phyloP scores from a whole-genome alignment of 768 basidiomycete genomes.

The Phanerochaete carnosa region DNA sequence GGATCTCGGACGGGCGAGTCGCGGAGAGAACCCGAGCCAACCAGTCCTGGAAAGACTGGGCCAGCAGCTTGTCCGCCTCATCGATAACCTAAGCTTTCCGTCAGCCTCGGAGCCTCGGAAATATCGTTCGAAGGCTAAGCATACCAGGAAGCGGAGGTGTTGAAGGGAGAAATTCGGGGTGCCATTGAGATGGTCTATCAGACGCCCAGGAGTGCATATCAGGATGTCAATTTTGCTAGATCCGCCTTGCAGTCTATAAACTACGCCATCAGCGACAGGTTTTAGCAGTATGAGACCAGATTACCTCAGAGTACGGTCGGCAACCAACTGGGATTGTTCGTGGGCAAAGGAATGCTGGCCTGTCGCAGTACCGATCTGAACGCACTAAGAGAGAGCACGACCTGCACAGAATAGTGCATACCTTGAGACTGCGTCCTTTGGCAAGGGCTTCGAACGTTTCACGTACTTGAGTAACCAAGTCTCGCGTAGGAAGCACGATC shows the following conservation, averaged over 20 bases:
- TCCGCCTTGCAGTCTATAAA: constrained; percentile 68
- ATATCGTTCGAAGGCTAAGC: constrained; percentile 18
- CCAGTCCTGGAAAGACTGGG: constrained; percentile 97
- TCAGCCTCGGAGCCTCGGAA: not conserved
- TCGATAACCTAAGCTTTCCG: constrained; percentile 75
- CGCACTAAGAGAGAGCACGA: not conserved
- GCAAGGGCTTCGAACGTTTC: constrained; percentile 87
- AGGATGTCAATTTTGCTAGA: constrained; percentile 91
- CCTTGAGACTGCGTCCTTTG: constrained; percentile 87
- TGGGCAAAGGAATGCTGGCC: constrained; percentile 94
- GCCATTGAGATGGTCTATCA: constrained; percentile 89
- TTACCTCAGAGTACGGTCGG: constrained; percentile 55
- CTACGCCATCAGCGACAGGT: not conserved
- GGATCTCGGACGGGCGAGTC: constrained; percentile 38
- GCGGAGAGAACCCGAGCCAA: constrained; percentile 79
- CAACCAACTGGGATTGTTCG: constrained; percentile 81
- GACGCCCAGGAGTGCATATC: constrained; percentile 91
- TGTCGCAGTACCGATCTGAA: constrained; percentile 72
- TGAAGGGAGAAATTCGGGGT: constrained; percentile 91
- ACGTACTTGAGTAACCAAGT: constrained; percentile 86
- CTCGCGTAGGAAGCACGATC: constrained; percentile 89
- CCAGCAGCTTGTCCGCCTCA: constrained; percentile 94
- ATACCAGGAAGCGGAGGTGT: constrained; percentile 90
- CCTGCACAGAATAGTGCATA: constrained; percentile 28
- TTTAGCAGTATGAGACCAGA: not conserved